A percentile compares a stretch with the other conserved stretches of the same genome.
phyloP scores from a whole-genome alignment of 2,329 filamentous ascomycete species.

The Cadophora gregata region DNA sequence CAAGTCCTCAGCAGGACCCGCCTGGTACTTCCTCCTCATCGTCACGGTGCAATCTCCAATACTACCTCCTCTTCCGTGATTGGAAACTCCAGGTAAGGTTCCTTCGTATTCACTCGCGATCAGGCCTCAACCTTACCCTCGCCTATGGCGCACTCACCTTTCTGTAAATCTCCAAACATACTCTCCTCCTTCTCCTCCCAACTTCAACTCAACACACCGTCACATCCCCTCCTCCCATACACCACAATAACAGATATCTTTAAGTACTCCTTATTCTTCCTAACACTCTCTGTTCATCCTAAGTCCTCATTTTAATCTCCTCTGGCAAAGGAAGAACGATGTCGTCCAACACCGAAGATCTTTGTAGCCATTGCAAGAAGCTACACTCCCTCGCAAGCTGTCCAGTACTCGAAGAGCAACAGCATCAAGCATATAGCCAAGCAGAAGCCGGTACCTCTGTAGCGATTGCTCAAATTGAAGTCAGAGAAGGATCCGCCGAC shows the following conservation, averaged over 20 bases:
- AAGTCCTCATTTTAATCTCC: not conserved
- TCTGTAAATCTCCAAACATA: not conserved
- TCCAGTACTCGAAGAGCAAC: not conserved
- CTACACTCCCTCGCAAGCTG: not conserved
- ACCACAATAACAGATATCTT: not conserved
- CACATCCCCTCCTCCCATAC: not conserved
- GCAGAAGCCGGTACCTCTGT: not conserved
- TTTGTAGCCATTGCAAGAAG: not conserved
- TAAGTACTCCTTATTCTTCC: not conserved
- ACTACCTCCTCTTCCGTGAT: not conserved
- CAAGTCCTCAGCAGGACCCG: not conserved
- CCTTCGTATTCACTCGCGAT: not conserved
- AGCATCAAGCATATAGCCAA: not conserved
- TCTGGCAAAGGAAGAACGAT: not conserved
- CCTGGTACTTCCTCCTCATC: not conserved
- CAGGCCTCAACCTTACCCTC: not conserved
- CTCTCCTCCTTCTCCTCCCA: not conserved
- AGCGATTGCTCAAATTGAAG: not conserved
- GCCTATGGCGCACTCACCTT: not conserved
- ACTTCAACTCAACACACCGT: conserved; percentile 3
- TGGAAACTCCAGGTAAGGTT: not conserved
- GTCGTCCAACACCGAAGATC: not conserved
- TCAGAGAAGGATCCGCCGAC: not conserved
- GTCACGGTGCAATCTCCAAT: not conserved
- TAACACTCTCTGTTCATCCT: not conserved